Evolutionary conservation across 2,329 filamentous ascomycete genomes (phyloP), one percentile per base, ranked within the genome.

Genomic region (Fusarium vanettenii): DNA sequence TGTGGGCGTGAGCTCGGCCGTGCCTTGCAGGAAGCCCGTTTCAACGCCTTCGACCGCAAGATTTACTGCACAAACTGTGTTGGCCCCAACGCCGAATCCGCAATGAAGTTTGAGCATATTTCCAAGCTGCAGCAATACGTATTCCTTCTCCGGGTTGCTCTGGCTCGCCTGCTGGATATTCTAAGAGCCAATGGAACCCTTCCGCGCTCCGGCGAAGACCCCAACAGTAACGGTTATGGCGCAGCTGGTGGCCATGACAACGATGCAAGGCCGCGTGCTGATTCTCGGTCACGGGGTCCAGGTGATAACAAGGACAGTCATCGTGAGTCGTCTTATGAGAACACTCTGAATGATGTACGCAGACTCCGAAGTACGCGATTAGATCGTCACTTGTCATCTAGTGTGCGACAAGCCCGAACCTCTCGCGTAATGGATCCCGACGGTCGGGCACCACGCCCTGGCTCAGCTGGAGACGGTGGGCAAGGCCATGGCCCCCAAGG

Each of bases 61-160:
- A 86, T 95, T 4, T 92, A 92, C 73, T 98, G 97, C 85, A 87
- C 83, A 64, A 88, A 86, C 57, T 97, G 95, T 80, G 89, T 89
- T 48, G 84, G 86, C 43, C 87, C 88, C 76, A 86, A 87, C 60
- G 86, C 88, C 10, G 91, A 92, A 14, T 81, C 82, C 13, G 81
- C 82, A 18, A 79, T 84, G n/a, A 79, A 85, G 1, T 94, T 98
- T 79, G 89, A 92, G 70, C 90, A 91, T 71, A 90, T 98, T 41
- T 94, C 94, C 20, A 95, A 97, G 82, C 87, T 99, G 64, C 93
- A 97, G 80, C 96, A 99, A 85, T 99, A 98, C 81, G 92, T 98
- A 7, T 98, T 98, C 83, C 87, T 99, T 22, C 88, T 99, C 45
- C 92, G 94, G 79, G 97, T 99, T 25, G 97, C 97, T 20, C 89